Evolutionary conservation across 176 grass and related monocot genomes (phyloP), one percentile per base, ranked within the genome.

Genomic region (Saccharum officinarum): DNA sequence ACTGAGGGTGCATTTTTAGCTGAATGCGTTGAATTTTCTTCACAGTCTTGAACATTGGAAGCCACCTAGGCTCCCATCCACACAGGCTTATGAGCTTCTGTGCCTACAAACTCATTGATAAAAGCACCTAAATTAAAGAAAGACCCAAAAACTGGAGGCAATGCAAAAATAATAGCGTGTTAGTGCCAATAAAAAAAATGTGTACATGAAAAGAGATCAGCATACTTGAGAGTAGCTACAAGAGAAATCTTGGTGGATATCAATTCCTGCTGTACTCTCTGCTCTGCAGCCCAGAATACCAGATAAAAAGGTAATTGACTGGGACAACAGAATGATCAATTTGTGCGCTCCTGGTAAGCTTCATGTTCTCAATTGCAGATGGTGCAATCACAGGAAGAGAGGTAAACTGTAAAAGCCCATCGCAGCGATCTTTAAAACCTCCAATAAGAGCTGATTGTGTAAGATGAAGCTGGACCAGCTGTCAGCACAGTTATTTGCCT

Each of bases 21-120:
- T 26, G 96, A 94, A 77, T 86, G 91, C 33, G 86, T 89, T 83
- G 97, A 98, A 60, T 98, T 96, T 84, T 98, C 97, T 90, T 98
- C 97, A 64, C 90, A 98, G 79, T 98, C 97, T 86, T 98, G 97
- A 78, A 98, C 68, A 86, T 94, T 89, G 97, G 92, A 86, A 96
- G 93, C 93, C 97, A 99, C 88, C 97, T 94, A 75, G 93, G 93
- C 79, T 99, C 97, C 97, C 97, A 99, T 77, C 97, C 97, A 91
- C 97, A 99, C 38, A 99, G 84, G 76, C 97, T 94, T 83, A 99
- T 99, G 86, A 99, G 89, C 86, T 94, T 99, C 82, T 94, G 92
- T 15, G 90, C 91, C 97, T 99, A 73, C 72, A 81, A 89, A 78
- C 65, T 78, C 82, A 87, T 69, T 65, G n/a, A 23, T 31, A 72